Evolutionary conservation across 768 basidiomycete species (phyloP).

Genomic region (Pleurotus pulmonarius): DNA sequence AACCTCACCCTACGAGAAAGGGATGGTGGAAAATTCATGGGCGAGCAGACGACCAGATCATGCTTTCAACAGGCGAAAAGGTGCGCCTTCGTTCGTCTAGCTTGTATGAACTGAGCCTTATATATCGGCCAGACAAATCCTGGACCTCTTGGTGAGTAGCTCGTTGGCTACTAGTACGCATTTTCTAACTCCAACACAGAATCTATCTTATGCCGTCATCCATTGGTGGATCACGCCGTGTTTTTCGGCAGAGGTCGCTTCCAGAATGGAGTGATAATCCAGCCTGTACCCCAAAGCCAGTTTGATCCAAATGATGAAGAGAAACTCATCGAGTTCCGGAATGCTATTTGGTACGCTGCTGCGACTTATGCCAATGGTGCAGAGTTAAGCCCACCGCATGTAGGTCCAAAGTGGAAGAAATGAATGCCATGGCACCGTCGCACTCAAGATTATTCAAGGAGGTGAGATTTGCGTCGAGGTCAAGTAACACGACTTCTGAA

Average conservation of each 20-base stretch:
- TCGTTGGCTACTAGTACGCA: background rate
- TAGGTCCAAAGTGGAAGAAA: constrained; percentile 40
- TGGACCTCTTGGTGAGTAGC: constrained; percentile 1
- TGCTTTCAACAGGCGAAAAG: constrained; percentile 19
- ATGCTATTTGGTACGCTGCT: constrained; percentile 26
- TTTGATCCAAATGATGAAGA: constrained; percentile 25
- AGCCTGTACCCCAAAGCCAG: constrained; percentile 18
- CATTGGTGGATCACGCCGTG: constrained; percentile 26
- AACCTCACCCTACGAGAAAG: constrained; percentile 21
- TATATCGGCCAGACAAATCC: background rate
- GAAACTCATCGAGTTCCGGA: constrained; percentile 25
- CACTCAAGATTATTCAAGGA: constrained; percentile 14
- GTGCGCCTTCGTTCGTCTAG: background rate
- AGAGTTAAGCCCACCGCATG: background rate
- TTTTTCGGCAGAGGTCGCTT: constrained; percentile 37
- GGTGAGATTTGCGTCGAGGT: background rate
- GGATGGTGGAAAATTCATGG: constrained; percentile 20
- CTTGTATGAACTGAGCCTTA: background rate
- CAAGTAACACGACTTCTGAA: background rate
- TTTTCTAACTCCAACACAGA: background rate
- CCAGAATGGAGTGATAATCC: constrained; percentile 27
- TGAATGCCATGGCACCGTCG: constrained; percentile 42
- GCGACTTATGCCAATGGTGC: background rate
- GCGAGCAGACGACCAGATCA: constrained; percentile 20
- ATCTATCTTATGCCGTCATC: constrained; percentile 1